These are phyloP conservation scores for Rhynchospora breviuscula DNA, from an alignment of 176 grass and related monocot species.

Conservation along the genomic window DNA sequence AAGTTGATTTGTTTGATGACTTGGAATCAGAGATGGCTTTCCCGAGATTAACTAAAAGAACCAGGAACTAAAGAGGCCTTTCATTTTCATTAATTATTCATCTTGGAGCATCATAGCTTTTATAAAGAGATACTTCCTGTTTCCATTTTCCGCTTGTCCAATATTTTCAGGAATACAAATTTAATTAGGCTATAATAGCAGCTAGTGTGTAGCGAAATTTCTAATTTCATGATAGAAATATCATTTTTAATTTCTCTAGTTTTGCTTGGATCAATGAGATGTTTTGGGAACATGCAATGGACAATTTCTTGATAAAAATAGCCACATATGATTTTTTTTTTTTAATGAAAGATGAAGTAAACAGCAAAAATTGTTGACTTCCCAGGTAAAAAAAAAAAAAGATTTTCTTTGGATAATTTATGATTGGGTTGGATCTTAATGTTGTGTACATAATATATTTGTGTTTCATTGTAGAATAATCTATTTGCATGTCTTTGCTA, in stretches of 20 bases:
- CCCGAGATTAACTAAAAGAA: background rate
- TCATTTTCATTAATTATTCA: background rate
- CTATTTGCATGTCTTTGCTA: background rate
- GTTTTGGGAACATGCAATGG: background rate
- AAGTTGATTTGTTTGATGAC: constrained; percentile 11
- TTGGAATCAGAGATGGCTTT: background rate
- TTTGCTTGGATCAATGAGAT: background rate
- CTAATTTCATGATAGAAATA: background rate
- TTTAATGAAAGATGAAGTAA: background rate
- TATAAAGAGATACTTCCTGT: background rate
- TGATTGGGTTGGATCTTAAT: background rate
- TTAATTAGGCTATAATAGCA: background rate
- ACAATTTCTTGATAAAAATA: no score
- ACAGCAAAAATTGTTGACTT: background rate
- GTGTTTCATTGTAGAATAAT: background rate
- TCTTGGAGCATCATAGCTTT: background rate
- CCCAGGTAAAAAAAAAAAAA: background rate
- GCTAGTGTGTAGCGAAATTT: background rate
- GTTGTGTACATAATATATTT: background rate
- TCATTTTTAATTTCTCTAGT: background rate
- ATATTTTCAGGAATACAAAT: background rate
- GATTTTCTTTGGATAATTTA: background rate
- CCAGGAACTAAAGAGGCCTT: background rate
- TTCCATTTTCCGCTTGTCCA: background rate
- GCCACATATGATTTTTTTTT: no score